Evolutionary conservation across 2,329 filamentous ascomycete species (phyloP).

Genomic region (Fusarium ambrosium): DNA sequence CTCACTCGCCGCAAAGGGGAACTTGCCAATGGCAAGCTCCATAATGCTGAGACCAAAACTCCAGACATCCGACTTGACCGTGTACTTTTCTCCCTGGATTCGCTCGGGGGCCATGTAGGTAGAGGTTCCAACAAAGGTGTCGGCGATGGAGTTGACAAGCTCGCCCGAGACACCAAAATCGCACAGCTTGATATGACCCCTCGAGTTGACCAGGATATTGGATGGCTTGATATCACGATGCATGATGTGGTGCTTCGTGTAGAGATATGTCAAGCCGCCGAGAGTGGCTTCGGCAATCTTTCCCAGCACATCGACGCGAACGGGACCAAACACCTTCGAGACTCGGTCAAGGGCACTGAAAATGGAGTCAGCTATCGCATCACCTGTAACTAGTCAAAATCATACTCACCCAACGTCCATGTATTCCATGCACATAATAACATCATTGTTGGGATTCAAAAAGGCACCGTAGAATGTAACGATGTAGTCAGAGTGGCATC

Average conservation of each 20-base stretch:
- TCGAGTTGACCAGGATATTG: conserved; percentile 95
- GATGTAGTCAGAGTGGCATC: conserved; percentile 96
- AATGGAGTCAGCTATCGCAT: conserved; percentile 21
- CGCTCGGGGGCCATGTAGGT: conserved; percentile 99
- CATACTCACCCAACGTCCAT: conserved; percentile 94
- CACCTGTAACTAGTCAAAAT: too few relatives aligned
- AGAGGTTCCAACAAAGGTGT: conserved; percentile 97
- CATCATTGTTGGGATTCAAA: conserved; percentile 95
- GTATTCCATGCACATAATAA: conserved; percentile 99
- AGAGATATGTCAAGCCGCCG: conserved; percentile 93
- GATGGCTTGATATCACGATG: conserved; percentile 99
- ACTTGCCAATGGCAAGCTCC: conserved; percentile 97
- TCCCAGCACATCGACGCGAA: conserved; percentile 94
- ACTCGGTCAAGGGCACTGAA: conserved; percentile 90
- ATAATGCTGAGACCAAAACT: conserved; percentile 96
- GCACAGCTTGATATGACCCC: conserved; percentile 95
- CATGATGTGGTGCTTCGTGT: conserved; percentile 97
- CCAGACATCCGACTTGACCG: conserved; percentile 99
- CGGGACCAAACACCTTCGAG: conserved; percentile 93
- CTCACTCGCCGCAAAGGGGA: conserved; percentile 87
- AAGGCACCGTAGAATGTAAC: conserved; percentile 99
- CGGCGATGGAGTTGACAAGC: conserved; percentile 96
- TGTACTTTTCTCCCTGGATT: conserved; percentile 97
- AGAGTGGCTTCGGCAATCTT: conserved; percentile 98
- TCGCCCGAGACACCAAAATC: conserved; percentile 99